Conservation (phyloP, 192 early-diverging fungal genomes). For the Backusella australiensis region DNA sequence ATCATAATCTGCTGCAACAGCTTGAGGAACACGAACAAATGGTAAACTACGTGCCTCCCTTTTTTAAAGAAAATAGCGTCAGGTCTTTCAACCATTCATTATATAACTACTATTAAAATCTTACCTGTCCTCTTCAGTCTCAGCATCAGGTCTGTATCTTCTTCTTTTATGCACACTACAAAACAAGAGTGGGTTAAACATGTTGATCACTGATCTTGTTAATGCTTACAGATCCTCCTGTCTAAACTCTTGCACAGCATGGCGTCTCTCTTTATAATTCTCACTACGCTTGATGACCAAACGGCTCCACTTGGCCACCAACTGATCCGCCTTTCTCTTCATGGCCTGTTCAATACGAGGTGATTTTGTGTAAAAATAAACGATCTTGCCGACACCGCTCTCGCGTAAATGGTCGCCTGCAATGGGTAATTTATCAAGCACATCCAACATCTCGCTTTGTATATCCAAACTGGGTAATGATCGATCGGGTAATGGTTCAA, state of each 20-base stretch:
- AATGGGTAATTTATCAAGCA: slow-evolving; percentile 70
- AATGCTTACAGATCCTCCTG: slow-evolving; percentile 34
- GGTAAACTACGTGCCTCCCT: slow-evolving; percentile 17
- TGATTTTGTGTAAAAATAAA: slow-evolving; percentile 89
- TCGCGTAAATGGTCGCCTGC: slow-evolving; percentile 75
- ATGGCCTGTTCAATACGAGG: slow-evolving; percentile 68
- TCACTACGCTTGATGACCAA: slow-evolving; percentile 78
- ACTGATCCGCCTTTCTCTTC: slow-evolving; percentile 71
- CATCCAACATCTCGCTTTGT: slow-evolving; percentile 73
- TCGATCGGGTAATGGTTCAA: slow-evolving; percentile 88
- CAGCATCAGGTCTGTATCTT: slow-evolving; percentile 14
- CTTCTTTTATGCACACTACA: slow-evolving; percentile 23
- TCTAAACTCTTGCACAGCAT: slow-evolving; percentile 26
- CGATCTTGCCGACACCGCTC: slow-evolving; percentile 79
- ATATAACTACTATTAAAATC: neutral
- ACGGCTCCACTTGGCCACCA: slow-evolving; percentile 84
- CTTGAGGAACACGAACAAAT: slow-evolving; percentile 33
- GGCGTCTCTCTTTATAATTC: slow-evolving; percentile 61
- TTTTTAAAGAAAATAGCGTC: neutral
- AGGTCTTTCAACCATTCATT: neutral
- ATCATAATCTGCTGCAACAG: slow-evolving; percentile 37
- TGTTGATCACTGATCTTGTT: too few species aligned
- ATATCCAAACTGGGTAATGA: slow-evolving; percentile 89
- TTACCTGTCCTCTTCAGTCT: slow-evolving; percentile 26
- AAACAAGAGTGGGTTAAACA: neutral